Evolutionary conservation across 352 stramenopile genomes (phyloP), one percentile per base, ranked within the genome.

Genomic region (Saprolegnia parasitica): DNA sequence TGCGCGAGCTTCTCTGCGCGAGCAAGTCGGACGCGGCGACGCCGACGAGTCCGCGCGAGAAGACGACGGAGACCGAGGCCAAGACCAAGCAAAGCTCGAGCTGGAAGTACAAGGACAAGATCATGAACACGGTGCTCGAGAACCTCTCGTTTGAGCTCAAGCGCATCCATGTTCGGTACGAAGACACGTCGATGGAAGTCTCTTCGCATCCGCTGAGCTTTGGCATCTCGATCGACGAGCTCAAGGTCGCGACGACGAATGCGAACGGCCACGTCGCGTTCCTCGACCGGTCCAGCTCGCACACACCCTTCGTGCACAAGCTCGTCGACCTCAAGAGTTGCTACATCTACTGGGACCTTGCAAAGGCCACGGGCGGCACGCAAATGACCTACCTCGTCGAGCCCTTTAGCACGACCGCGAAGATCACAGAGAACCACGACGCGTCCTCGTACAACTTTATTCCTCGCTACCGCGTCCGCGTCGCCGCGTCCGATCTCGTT

Each of bases 91-190:
- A 77, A 20, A 88, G 81, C 1, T 79, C 80, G 0, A 77, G 75
- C 0, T 93, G 84, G 83, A 83, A 85, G 13, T 91, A 89, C 50
- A 80, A 84, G 18, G 85, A 93, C 39, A 89, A 90, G 60, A 93
- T 95, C 21, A 49, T 92, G 18, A 86, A 90, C 72, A 91, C 86
- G 18, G 88, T 95, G 52, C 61, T 93, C 10, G 84, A 95, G 68
- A 95, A 95, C 55, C 80, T 93, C 0, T 85, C 79, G 29, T 84
- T 95, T 56, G 84, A 95, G 74, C 81, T 93, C 50, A 77, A 78
- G 24, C 90, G 91, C 21, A 89, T 95, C 70, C 82, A 93, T 71
- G 81, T 95, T 26, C 81, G 84, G 13, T 95, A 91, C 56, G 85
- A 95, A 72, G 85, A 95, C 68, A 88, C 78, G 11, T 87, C 81